Evolutionary conservation across 2,329 filamentous ascomycete species (phyloP).

Genomic region (Eurotiales sp.): DNA sequence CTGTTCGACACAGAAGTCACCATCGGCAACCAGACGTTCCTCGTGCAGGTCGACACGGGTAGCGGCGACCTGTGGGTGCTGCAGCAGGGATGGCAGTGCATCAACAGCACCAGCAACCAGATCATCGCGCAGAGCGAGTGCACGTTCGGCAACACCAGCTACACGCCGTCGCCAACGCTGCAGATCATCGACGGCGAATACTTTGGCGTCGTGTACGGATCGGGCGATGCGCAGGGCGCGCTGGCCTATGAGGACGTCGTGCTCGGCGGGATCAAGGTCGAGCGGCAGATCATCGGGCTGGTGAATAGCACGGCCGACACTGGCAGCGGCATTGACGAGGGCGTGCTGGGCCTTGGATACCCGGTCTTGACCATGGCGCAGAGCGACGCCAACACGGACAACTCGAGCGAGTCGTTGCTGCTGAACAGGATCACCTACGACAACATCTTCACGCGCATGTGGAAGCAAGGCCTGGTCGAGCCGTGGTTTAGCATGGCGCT

Average conservation of each 20-base stretch:
- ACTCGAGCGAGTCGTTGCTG: constrained; percentile 21
- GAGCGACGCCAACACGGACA: constrained; percentile 15
- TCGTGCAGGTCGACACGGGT: constrained; percentile 45
- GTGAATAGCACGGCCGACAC: constrained; percentile 42
- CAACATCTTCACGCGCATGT: constrained; percentile 50
- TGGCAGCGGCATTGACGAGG: constrained; percentile 45
- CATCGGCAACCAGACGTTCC: constrained; percentile 31
- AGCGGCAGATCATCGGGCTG: constrained; percentile 44
- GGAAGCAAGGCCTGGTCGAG: constrained; percentile 38
- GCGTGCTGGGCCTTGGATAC: constrained; percentile 51
- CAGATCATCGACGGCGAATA: constrained; percentile 17
- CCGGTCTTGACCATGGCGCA: constrained; percentile 45
- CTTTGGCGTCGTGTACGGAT: constrained; percentile 24
- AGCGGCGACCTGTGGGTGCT: constrained; percentile 48
- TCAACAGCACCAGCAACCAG: constrained; percentile 33
- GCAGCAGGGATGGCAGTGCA: constrained; percentile 30
- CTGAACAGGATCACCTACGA: constrained; percentile 37
- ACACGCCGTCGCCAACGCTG: constrained; percentile 18
- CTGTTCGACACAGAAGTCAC: constrained; percentile 20
- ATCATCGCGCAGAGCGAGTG: constrained; percentile 35
- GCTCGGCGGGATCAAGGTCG: constrained; percentile 42
- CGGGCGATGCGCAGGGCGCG: constrained; percentile 20
- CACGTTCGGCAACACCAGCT: constrained; percentile 18
- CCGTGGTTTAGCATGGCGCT: constrained; percentile 50
- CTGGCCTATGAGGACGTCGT: constrained; percentile 24